Evolutionary conservation across 495 filamentous ascomycete species (phyloP), one percentile per base, ranked within the genome.

Genomic region (Aspergillus saccharolyticus): DNA sequence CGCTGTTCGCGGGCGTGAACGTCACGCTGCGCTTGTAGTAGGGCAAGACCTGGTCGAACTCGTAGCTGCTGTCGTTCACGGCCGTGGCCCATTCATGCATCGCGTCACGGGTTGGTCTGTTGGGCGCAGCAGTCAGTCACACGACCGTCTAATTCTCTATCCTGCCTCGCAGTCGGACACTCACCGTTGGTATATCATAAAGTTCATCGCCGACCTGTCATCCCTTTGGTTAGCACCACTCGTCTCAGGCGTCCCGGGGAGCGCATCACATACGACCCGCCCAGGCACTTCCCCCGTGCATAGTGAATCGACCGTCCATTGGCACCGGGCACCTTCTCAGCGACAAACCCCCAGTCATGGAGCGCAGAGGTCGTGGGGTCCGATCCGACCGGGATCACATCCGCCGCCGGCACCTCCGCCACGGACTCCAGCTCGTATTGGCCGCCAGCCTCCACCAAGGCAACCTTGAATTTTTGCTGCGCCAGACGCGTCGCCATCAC

Each of bases 371-470:
- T 44, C 0, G 46, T 17, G 0, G 46, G 54, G n/a, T 44, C 44
- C 1, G 57, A 49, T 8, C 57, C 54, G 3, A 58, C 44, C 2
- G 51, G 42, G 14, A 60, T 28, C 15, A 56, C 33, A 53, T 63
- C 83, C 69, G 52, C 78, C 63, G 62, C 74, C 68, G 62, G 68
- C 12, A 68, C 49, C 5, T 44, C 59, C 2, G 61, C 63, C 12
- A 72, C 14, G 4, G 68, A 70, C 30, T 76, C 71, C 5, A 71
- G 43, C 60, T 86, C 76, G 54, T 85, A 85, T 53, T 77, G 71
- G 0, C 73, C 74, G 10, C 84, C 83, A 3, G 83, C 83, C 67
- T 87, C 84, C 15, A 87, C 65, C 6, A 86, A 65, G 1, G 76
- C 78, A 3, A 82, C 76, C 5, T 44, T 66, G 44, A 68, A 64